These are phyloP conservation scores for Skeletonema tropicum DNA, from an alignment of 108 stramenopile genomes.

Conservation along the genomic window DNA sequence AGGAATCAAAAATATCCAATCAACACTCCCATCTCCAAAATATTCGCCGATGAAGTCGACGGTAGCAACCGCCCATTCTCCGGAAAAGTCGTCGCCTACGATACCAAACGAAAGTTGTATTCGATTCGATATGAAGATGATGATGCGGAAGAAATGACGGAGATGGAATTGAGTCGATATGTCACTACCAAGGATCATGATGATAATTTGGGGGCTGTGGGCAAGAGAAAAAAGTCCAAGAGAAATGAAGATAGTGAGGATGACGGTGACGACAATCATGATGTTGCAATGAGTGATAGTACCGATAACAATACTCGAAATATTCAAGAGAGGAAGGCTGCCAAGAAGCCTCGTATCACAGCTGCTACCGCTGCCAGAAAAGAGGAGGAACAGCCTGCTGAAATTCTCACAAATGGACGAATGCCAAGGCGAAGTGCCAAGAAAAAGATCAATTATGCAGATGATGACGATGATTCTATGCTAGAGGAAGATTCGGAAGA, in stretches of 20 bases:
- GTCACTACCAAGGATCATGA: neutral
- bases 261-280: neutral
- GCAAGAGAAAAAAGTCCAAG: constrained; percentile 6
- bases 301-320: neutral
- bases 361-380: neutral
- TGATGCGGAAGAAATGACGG: constrained; percentile 21
- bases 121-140: constrained; percentile 21
- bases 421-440: neutral
- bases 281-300: constrained; percentile 7
- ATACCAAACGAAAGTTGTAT: constrained; percentile 8
- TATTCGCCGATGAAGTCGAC: neutral
- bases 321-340: neutral
- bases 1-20: neutral
- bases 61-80: neutral
- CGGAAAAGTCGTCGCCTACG: constrained; percentile 2
- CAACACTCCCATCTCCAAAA: neutral
- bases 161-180: constrained; percentile 6
- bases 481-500: neutral
- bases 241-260: constrained; percentile 12
- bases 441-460: constrained; percentile 2
- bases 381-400: neutral
- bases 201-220: neutral
- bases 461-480: neutral
- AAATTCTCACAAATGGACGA: neutral
- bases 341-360: neutral